Evolutionary conservation across 306 rosid genomes (phyloP).

Genomic region (Citrullus amarus): DNA sequence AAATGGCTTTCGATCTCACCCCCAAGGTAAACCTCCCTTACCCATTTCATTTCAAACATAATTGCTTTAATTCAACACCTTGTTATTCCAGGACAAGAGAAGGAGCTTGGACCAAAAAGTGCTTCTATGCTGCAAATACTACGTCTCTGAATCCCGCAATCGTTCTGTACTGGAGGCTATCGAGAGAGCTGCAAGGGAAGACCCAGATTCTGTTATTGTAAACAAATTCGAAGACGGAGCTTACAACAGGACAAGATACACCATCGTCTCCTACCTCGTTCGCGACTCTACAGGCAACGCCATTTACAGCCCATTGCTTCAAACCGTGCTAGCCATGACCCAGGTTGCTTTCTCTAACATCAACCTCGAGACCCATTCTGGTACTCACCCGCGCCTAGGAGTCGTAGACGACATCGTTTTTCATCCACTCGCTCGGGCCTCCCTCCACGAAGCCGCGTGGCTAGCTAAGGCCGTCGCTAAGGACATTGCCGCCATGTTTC

Average conservation of each 20-base stretch:
- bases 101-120: background rate
- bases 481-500: constrained; percentile 55
- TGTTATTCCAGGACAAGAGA: constrained; percentile 2
- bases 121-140: constrained; percentile 64
- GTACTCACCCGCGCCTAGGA: constrained; percentile 76
- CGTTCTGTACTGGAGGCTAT: constrained; percentile 42
- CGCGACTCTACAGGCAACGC: constrained; percentile 50
- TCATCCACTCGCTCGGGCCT: constrained; percentile 60
- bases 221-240: constrained; percentile 47
- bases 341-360: constrained; percentile 56
- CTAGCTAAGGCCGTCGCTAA: constrained; percentile 60
- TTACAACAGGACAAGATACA: constrained; percentile 57
- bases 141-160: constrained; percentile 57
- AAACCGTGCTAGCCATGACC: constrained; percentile 50
- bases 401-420: constrained; percentile 73
- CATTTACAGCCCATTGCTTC: constrained; percentile 69
- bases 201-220: constrained; percentile 48
- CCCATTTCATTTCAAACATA: background rate
- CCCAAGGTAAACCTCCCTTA: constrained; percentile 34
- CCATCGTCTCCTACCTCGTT: constrained; percentile 53
- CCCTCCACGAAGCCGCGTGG: constrained; percentile 70
- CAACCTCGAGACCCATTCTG: constrained; percentile 58
- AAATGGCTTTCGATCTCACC: constrained; percentile 42
- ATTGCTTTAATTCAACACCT: no score
- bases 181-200: constrained; percentile 43